Percentiles rank a stretch among this genome's conserved stretches.
Evolutionary conservation across 768 basidiomycete species (phyloP).

Genomic region (Floccularia luteovirens): DNA sequence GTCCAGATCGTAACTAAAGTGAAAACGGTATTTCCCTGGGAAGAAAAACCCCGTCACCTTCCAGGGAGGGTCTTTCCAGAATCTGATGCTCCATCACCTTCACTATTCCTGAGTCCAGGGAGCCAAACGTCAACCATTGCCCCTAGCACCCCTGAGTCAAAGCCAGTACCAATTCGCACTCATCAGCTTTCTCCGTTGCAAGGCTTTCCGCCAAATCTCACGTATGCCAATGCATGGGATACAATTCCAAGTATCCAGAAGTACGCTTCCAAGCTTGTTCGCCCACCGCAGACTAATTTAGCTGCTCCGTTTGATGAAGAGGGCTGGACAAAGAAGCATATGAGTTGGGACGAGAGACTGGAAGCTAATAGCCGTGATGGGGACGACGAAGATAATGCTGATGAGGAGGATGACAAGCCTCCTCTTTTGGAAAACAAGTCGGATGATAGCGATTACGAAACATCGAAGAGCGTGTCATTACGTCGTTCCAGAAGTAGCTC

Average conservation of each 20-base stretch:
- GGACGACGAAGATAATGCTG: conserved; percentile 72
- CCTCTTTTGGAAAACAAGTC: conserved; percentile 16
- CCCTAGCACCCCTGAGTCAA: conserved; percentile 27
- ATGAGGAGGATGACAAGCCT: conserved; percentile 42
- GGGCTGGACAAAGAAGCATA: conserved; percentile 25
- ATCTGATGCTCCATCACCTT: conserved; percentile 48
- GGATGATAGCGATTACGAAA: conserved; percentile 31
- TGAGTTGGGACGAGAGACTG: conserved; percentile 44
- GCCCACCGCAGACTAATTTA: conserved; percentile 32
- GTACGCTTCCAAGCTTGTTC: conserved; percentile 57
- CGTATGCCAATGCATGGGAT: conserved; percentile 85
- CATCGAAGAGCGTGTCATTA: conserved; percentile 10
- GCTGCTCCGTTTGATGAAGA: conserved; percentile 46
- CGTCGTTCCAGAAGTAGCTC: conserved; percentile 26
- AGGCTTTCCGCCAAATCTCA: conserved; percentile 50
- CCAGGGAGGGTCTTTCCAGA: conserved; percentile 71
- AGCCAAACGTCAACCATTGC: conserved; percentile 25
- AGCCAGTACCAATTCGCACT: conserved; percentile 11
- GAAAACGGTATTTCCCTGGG: conserved; percentile 92
- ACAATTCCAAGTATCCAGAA: conserved; percentile 69
- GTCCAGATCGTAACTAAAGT: conserved; percentile 70
- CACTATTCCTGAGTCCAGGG: conserved; percentile 29
- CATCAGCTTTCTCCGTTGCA: conserved; percentile 31
- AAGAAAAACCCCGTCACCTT: conserved; percentile 58
- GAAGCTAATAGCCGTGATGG: conserved; percentile 77